Conservation (phyloP, 2,329 filamentous ascomycete genomes). For the Phaeoacremonium minimum region DNA sequence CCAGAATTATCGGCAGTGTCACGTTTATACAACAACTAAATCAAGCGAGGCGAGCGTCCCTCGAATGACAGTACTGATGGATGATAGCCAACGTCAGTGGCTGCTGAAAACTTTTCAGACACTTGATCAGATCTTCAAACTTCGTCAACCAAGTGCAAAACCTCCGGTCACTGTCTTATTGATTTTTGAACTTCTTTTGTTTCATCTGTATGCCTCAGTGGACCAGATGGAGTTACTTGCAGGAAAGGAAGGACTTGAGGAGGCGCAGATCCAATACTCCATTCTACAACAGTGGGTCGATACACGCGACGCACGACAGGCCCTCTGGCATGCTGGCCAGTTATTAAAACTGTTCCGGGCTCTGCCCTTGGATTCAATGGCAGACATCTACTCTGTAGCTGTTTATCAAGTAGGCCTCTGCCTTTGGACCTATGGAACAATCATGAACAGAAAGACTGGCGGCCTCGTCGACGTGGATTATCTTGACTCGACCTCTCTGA, state of each 20-base stretch:
- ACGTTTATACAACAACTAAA: neutral
- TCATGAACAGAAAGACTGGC: neutral
- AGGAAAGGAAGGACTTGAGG: conserved; percentile 15
- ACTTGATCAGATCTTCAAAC: neutral
- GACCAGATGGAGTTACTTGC: conserved; percentile 21
- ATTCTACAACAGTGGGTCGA: neutral
- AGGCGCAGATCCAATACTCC: neutral
- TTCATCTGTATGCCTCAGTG: neutral
- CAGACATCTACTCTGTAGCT: neutral
- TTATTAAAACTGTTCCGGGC: neutral
- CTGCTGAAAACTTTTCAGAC: neutral
- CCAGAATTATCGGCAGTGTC: neutral
- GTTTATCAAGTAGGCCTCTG: neutral
- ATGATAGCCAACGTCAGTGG: neutral
- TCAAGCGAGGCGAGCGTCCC: neutral
- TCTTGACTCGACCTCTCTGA: neutral
- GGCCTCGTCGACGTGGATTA: neutral
- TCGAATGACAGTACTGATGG: neutral
- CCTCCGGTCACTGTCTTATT: neutral
- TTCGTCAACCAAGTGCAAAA: neutral
- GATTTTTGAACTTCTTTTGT: neutral
- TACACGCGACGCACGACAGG: neutral
- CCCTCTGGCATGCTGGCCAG: neutral
- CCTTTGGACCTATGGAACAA: neutral
- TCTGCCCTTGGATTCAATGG: neutral